These are phyloP conservation scores for Talaromyces sp. DNA, from an alignment of 2,329 filamentous ascomycete genomes.

Conservation along the genomic window DNA sequence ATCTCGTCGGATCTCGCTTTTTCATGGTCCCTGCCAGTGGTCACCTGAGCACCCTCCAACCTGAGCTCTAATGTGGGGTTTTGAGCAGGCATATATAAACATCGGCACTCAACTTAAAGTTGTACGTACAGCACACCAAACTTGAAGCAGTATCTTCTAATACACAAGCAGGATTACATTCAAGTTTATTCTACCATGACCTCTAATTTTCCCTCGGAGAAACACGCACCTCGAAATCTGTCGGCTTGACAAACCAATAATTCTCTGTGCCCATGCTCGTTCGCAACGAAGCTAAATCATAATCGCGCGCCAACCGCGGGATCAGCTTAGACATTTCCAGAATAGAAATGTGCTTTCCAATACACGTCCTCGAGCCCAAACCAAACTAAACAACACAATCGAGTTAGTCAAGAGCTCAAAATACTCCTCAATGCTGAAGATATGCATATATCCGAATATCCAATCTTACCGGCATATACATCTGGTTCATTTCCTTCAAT, in stretches of 20 bases:
- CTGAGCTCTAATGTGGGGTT: no score
- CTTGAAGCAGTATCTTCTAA: no score
- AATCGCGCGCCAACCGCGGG: conserved; percentile 35
- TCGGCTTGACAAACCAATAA: conserved; percentile 50
- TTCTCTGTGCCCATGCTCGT: conserved; percentile 41
- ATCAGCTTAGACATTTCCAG: conserved; percentile 44
- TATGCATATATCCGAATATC: background rate
- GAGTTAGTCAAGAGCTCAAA: background rate
- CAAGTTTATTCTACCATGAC: no score
- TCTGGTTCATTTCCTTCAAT: conserved; percentile 39
- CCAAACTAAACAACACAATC: conserved; percentile 31
- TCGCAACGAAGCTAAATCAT: conserved; percentile 24
- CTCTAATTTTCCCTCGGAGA: background rate
- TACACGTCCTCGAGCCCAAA: conserved; percentile 35
- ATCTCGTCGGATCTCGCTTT: no score
- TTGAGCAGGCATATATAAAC: no score
- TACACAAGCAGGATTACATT: no score
- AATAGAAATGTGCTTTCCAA: conserved; percentile 42
- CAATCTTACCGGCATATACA: conserved; percentile 43
- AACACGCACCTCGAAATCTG: conserved; percentile 42
- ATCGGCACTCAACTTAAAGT: no score
- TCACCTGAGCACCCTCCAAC: no score
- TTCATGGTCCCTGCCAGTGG: no score
- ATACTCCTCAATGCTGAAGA: background rate
- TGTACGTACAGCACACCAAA: no score